Conservation (phyloP, 31 red algal genomes). For the Bonnemaisonia californica region DNA sequence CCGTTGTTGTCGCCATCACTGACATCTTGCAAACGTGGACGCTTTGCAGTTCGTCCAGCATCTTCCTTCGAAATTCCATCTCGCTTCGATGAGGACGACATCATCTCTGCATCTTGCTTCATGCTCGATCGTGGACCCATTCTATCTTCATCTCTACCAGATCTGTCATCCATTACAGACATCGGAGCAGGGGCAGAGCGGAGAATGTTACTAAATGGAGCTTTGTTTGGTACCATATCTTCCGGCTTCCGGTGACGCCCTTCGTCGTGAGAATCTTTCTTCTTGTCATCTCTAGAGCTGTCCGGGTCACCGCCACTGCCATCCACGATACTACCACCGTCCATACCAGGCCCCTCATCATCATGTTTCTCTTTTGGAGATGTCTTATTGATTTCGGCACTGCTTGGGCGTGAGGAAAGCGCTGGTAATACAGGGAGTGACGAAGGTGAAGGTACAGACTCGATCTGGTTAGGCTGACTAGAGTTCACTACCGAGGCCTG, state of each 20-base stretch:
- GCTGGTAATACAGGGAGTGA: constrained; percentile 60
- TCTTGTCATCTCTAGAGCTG: not conserved
- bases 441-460: constrained; percentile 58
- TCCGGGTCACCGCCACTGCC: not conserved
- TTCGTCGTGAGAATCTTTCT: not conserved
- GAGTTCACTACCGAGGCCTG: constrained; percentile 13
- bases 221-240: not conserved
- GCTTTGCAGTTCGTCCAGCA: constrained; percentile 30
- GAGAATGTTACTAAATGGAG: not conserved
- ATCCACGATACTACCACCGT: not conserved
- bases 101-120: not conserved
- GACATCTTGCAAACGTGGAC: constrained; percentile 41
- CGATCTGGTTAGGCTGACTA: constrained; percentile 18
- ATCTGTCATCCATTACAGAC: not conserved
- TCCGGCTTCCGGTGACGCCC: not conserved
- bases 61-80: constrained; percentile 25
- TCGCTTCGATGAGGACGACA: not conserved
- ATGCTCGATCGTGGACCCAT: not conserved
- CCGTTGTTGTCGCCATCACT: constrained; percentile 3
- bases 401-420: constrained; percentile 25
- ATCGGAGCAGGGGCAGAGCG: not conserved
- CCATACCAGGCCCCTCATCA: not conserved
- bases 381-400: not conserved
- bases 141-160: constrained; percentile 11
- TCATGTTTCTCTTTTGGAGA: constrained; percentile 9